Base-by-base conservation (phyloP, 2,329 filamentous ascomycete genomes). In the Tolypocladium cylindrosporum region DNA sequence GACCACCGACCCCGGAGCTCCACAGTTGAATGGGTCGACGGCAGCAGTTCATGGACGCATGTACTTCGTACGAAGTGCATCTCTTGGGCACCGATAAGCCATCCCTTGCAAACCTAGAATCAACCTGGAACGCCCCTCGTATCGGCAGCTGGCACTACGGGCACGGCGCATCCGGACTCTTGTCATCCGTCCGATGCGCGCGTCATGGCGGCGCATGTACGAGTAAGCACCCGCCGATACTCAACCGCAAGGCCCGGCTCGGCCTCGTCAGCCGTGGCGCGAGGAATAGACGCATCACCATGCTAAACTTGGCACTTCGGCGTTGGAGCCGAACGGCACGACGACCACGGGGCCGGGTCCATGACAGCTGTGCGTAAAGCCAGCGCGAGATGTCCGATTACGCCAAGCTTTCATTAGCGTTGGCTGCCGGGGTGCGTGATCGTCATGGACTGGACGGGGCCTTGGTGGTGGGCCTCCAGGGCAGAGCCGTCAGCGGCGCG, bases 381-480 rank as follows among this genome's bases (percentile, higher is more conserved):
- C 24, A 27, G 24, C 24, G 24, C 24, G 24, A 27, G 24, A 27
- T 27, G 24, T 27, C 24, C 24, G 24, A 11, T 36, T 36, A 19
- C 21, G 54, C 59, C 54, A 58, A 58, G 57, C 57, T 58, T 55
- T 58, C 57, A 40, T 54, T 58, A 55, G 52, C 37, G 51, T 52
- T 45, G 39, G n/a, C 41, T 42, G 45, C 57, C 55, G 45, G 45
- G 45, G 31, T 21, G 55, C 27, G 55, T 41, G 52, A 31, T 42
- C 52, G n/a, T 19, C 10, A 54, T 31, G 24, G 36, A 54, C 14
- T 40, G 52, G 52, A 54, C 41, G 52, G 52, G 6, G 52, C 4
- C 4, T 27, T 41, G 14, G 21, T 42, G 37, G 52, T 31, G 52
- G 52, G 45, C 4, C 45, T 19, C 14, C 27, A 48, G 4, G 27